Conservation (phyloP, 495 filamentous ascomycete species). For the Aspergillus baeticus region DNA sequence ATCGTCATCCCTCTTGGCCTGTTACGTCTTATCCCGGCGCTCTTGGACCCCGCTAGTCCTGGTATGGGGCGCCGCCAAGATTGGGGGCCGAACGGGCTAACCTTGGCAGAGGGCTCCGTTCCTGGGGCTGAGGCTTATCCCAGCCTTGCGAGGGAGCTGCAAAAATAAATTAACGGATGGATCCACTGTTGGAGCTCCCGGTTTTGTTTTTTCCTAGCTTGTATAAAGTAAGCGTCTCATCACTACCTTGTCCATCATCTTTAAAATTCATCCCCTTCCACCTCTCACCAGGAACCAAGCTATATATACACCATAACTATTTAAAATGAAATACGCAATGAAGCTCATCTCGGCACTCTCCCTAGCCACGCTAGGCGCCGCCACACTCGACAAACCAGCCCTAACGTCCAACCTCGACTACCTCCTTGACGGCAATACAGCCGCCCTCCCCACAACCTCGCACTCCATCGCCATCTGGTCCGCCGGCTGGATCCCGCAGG, state of each 20-base stretch:
- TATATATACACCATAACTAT: no score
- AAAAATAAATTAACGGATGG: no score
- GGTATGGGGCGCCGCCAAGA: not conserved
- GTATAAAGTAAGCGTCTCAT: no score
- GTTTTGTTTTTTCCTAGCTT: no score
- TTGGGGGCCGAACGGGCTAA: conserved; percentile 1
- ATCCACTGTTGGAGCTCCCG: not conserved
- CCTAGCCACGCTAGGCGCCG: not conserved
- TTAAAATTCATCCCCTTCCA: no score
- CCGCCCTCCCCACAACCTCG: not conserved
- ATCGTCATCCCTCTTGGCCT: no score
- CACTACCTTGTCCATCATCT: no score
- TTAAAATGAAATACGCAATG: not conserved
- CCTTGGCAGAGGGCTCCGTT: not conserved
- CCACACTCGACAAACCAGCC: conserved; percentile 7
- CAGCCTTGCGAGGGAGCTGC: no score
- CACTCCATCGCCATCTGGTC: not conserved
- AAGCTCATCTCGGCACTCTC: not conserved
- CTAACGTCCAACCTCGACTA: conserved; percentile 10
- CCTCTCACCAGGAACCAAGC: no score
- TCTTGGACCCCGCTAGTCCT: not conserved
- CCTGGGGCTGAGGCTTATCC: conserved; percentile 3
- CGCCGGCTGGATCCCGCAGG: not conserved
- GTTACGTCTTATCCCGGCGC: no score
- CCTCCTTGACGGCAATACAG: conserved; percentile 8